phyloP scores from a whole-genome alignment of 2,329 filamentous ascomycete species.

The Aspergillus bombycis region DNA sequence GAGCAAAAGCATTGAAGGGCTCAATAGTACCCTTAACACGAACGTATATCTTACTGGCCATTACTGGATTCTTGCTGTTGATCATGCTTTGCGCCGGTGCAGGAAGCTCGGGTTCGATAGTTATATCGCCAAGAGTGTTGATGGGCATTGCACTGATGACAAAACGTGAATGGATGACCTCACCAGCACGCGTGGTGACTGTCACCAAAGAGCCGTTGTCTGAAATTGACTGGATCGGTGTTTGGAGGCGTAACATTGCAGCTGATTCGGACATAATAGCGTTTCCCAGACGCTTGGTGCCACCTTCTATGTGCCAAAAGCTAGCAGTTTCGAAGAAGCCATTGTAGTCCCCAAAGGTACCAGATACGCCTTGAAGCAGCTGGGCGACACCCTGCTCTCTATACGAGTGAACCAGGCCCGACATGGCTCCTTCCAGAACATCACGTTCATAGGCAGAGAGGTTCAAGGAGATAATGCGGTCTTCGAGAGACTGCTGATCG shows the following conservation, averaged over 20 bases:
- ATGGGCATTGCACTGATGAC: not conserved
- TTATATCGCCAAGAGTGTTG: not conserved
- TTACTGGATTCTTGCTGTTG: not conserved
- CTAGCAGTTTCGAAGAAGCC: conserved; percentile 1
- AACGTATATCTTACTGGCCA: not conserved
- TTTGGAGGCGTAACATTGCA: not conserved
- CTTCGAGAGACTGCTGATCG: not conserved
- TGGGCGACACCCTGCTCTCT: not conserved
- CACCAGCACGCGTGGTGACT: not conserved
- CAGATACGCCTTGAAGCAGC: not conserved
- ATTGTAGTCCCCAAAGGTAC: not conserved
- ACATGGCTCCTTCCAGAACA: not conserved
- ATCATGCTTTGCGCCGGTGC: not conserved
- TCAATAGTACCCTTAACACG: not conserved
- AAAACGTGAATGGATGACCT: not conserved
- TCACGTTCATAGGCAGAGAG: not conserved
- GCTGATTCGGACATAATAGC: not conserved
- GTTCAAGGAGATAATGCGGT: not conserved
- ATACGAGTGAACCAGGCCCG: not conserved
- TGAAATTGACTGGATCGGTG: not conserved
- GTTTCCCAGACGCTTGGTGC: not conserved
- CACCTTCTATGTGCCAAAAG: not conserved
- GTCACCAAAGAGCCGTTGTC: not conserved
- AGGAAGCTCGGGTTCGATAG: not conserved
- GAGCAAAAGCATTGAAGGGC: not conserved